Percentiles rank a stretch among this genome's conserved stretches.
These are phyloP conservation scores for Botryosphaeria dothidea DNA, from an alignment of 2,329 filamentous ascomycete species.

Conservation along the genomic window DNA sequence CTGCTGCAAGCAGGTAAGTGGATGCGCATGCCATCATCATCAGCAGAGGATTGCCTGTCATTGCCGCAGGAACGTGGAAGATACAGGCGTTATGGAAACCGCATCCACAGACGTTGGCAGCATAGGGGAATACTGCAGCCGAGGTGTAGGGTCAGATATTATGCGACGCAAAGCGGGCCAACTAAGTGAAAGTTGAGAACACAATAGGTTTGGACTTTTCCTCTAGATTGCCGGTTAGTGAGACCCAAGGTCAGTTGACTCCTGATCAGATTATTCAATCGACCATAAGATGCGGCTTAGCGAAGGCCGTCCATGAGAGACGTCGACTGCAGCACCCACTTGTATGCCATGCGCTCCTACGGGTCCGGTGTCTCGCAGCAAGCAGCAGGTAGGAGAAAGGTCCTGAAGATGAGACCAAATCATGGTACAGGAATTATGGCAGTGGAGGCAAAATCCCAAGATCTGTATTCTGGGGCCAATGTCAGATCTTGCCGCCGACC, in stretches of 20 bases:
- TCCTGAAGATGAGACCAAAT: neutral
- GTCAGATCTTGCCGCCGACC: neutral
- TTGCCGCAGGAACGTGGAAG: neutral
- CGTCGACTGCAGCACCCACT: neutral
- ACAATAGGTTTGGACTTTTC: neutral
- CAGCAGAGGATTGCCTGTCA: conserved; percentile 1
- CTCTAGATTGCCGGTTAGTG: neutral
- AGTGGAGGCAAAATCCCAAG: neutral
- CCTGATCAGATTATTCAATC: too few species aligned
- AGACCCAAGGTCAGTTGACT: too few species aligned
- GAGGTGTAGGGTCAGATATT: neutral
- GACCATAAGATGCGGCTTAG: too few species aligned
- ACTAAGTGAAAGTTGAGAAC: neutral
- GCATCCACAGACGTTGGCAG: neutral
- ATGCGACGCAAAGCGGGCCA: neutral
- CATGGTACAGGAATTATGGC: neutral
- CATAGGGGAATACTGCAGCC: neutral
- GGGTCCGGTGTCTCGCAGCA: neutral
- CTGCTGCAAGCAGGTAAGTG: neutral
- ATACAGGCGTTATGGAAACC: neutral
- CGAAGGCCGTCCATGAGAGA: neutral
- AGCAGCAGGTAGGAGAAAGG: neutral
- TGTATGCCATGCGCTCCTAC: neutral
- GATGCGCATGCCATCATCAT: conserved; percentile 4
- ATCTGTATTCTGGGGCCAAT: neutral